These are phyloP conservation scores for Ceratocystis harringtonii DNA, from an alignment of 2,329 filamentous ascomycete species.

Conservation along the genomic window DNA sequence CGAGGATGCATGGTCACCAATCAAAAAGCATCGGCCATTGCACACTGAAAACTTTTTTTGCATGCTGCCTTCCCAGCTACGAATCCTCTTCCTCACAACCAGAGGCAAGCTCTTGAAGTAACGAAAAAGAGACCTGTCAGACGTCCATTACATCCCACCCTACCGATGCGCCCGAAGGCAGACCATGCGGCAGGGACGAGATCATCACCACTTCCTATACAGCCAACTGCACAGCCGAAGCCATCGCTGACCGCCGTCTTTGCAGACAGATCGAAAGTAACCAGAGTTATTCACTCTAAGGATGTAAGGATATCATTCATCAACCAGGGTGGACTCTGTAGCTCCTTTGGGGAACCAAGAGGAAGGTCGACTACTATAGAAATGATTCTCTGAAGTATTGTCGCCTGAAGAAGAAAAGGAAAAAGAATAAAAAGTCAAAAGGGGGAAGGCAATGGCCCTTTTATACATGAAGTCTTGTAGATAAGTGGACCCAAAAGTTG, in stretches of 20 bases:
- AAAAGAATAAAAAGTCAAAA: background rate
- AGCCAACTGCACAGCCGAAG: conserved; percentile 25
- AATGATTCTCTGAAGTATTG: conserved; percentile 57
- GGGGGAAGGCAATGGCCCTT: background rate
- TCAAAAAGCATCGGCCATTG: too few species aligned
- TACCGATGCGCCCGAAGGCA: conserved; percentile 60
- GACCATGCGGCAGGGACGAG: conserved; percentile 61
- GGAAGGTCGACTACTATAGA: conserved; percentile 89
- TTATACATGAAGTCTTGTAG: background rate
- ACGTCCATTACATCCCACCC: conserved; percentile 79
- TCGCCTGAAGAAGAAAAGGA: conserved; percentile 13
- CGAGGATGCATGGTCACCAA: too few species aligned
- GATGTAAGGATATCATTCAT: conserved; percentile 79
- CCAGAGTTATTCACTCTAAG: conserved; percentile 67
- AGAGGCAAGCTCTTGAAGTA: conserved; percentile 1
- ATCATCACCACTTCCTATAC: conserved; percentile 92
- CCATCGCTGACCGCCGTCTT: conserved; percentile 38
- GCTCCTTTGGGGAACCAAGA: conserved; percentile 88
- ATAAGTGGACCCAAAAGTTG: conserved; percentile 1
- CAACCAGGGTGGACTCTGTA: conserved; percentile 90
- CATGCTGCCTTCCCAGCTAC: background rate
- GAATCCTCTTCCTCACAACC: background rate
- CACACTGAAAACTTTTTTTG: too few species aligned
- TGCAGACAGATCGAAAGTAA: conserved; percentile 46
- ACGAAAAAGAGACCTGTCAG: conserved; percentile 51